A percentile compares a stretch with the other conserved stretches of the same genome.
Evolutionary conservation across 2,329 filamentous ascomycete species (phyloP).

Genomic region (Aspergillus neotritici): DNA sequence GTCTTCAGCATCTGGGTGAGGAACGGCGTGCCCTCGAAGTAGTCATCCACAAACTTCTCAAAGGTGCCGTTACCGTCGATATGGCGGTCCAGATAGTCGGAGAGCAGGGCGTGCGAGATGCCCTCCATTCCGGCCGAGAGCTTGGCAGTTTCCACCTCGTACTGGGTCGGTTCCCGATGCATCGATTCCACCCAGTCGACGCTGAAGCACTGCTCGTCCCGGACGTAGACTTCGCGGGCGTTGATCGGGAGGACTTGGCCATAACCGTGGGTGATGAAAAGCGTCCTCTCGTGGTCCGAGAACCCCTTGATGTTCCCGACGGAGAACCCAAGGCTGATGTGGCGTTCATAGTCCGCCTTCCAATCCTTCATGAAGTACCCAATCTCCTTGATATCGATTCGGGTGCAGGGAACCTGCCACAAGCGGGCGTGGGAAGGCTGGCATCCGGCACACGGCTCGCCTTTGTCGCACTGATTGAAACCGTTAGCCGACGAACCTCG

Average conservation of each 20-base stretch:
- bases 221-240: conserved; percentile 88
- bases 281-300: conserved; percentile 54
- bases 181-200: conserved; percentile 88
- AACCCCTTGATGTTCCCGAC: conserved; percentile 92
- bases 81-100: conserved; percentile 91
- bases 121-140: conserved; percentile 86
- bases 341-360: conserved; percentile 93
- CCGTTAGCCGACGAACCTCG: not conserved
- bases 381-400: conserved; percentile 98
- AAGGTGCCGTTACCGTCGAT: conserved; percentile 86
- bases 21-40: conserved; percentile 93
- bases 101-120: conserved; percentile 71
- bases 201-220: conserved; percentile 86
- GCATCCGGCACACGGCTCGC: conserved; percentile 90
- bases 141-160: conserved; percentile 80
- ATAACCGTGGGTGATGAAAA: conserved; percentile 96
- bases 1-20: conserved; percentile 95
- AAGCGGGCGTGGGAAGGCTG: conserved; percentile 91
- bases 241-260: conserved; percentile 88
- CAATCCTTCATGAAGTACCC: conserved; percentile 99
- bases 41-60: conserved; percentile 89
- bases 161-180: conserved; percentile 68
- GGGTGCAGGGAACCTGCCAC: conserved; percentile 96
- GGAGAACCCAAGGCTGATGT: conserved; percentile 78
- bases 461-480: conserved; percentile 68